A percentile compares a stretch with the other conserved stretches of the same genome.
Evolutionary conservation across 805 yeast genomes (phyloP).

Genomic region (Spathaspora hagerdaliae): DNA sequence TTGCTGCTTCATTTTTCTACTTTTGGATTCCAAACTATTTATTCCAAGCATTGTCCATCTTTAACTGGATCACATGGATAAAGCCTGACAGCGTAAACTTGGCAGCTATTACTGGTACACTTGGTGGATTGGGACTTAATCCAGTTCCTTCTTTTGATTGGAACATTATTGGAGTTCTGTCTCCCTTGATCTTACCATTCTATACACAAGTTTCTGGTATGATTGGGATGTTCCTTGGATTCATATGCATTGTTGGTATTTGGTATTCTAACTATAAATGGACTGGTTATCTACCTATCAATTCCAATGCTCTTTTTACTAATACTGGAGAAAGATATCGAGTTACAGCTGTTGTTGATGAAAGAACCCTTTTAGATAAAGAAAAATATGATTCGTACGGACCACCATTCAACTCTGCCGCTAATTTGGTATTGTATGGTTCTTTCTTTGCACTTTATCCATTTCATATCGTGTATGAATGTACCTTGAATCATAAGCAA

Average conservation of each 20-base stretch:
- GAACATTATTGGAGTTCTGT: constrained; percentile 30
- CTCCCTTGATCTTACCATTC: constrained; percentile 41
- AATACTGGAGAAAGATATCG: constrained; percentile 45
- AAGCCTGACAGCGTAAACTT: constrained; percentile 46
- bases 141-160: constrained; percentile 55
- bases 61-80: constrained; percentile 61
- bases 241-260: constrained; percentile 16
- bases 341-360: constrained; percentile 39
- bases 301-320: constrained; percentile 42
- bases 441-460: constrained; percentile 26
- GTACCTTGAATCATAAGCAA: constrained; percentile 7
- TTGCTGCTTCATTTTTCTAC: constrained; percentile 30
- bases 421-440: constrained; percentile 23
- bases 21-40: constrained; percentile 45
- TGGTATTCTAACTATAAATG: constrained; percentile 19
- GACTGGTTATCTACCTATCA: constrained; percentile 29
- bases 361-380: constrained; percentile 23
- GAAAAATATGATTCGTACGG: constrained; percentile 19
- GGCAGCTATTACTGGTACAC: constrained; percentile 46
- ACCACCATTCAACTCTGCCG: constrained; percentile 30
- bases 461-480: constrained; percentile 14
- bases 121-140: constrained; percentile 47
- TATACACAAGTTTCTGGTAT: constrained; percentile 16
- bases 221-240: constrained; percentile 16
- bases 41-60: constrained; percentile 38